These are phyloP conservation scores for Cordyceps militaris DNA, from an alignment of 2,329 filamentous ascomycete species.

Conservation along the genomic window DNA sequence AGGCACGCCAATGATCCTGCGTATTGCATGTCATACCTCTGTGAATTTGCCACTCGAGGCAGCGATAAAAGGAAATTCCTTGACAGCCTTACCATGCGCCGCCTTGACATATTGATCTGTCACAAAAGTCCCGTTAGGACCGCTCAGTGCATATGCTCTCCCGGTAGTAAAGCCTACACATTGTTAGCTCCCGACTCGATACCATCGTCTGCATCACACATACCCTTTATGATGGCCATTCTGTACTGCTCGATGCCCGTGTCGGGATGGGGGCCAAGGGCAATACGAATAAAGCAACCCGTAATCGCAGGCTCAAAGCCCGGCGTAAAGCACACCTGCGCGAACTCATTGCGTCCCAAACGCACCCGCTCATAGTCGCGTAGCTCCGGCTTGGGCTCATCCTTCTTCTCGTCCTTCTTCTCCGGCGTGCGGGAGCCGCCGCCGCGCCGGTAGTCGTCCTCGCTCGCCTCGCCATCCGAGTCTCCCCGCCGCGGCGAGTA, in stretches of 20 bases:
- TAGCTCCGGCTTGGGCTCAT: slow-evolving; percentile 64
- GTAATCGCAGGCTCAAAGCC: slow-evolving; percentile 75
- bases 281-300: slow-evolving; percentile 80
- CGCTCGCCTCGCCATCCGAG: slow-evolving; percentile 60
- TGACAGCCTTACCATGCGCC: slow-evolving; percentile 74
- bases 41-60: slow-evolving; percentile 81
- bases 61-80: slow-evolving; percentile 82
- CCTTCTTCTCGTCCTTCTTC: slow-evolving; percentile 49
- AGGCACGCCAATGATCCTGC: slow-evolving; percentile 12
- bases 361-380: slow-evolving; percentile 79
- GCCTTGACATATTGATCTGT: slow-evolving; percentile 81
- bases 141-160: slow-evolving; percentile 76
- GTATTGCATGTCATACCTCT: slow-evolving; percentile 49
- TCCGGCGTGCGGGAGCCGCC: slow-evolving; percentile 47
- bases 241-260: slow-evolving; percentile 75
- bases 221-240: slow-evolving; percentile 82
- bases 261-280: slow-evolving; percentile 68
- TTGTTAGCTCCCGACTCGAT: slow-evolving; percentile 15
- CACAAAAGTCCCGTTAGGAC: slow-evolving; percentile 68
- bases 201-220: slow-evolving; percentile 13
- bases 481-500: slow-evolving; percentile 29
- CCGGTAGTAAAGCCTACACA: slow-evolving; percentile 65
- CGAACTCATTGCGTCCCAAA: slow-evolving; percentile 79
- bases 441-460: slow-evolving; percentile 60
- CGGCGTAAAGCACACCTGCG: slow-evolving; percentile 87